Base-by-base conservation (phyloP, 371 early-diverging fungal species). In the Circinella umbellata region DNA sequence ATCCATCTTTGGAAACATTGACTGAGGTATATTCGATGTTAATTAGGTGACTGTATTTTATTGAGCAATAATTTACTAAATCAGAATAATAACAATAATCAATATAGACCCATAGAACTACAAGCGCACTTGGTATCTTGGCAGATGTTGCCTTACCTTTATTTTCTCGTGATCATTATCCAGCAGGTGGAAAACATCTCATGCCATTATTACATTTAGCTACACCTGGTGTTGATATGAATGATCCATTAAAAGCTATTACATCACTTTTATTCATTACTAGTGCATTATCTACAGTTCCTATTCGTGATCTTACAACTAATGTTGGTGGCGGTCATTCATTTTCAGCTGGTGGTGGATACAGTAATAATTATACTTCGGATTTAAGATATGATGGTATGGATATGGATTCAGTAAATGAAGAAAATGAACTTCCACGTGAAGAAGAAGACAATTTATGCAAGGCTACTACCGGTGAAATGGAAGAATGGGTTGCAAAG, bases 191-290 rank as follows among this genome's bases (percentile, higher is more conserved):
- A 7, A 89, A 89, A 69, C 94, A 96, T 68, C 67, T 97, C 0
- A 70, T 89, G 0, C 89, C 91, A 7, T 76, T 97, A 59, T 75
- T 97, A 48, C 87, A 89, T 57, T 78, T 95, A 2, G 87, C 89
- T 1, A 86, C 94, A 10, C 96, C 96, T 0, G 97, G 96, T 17
- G 92, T 97, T 27, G 97, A 97, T 71, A 82, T 94, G 78, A 96
- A 96, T 73, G 97, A 97, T 67, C 90, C 93, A 1, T 78, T 78
- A 54, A 97, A 96, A 77, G 88, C 97, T 2, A 83, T 87, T 61
- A 79, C 86, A 20, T 85, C 96, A 0, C 69, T 94, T 18, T 71
- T 92, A 73, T 96, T 96, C 76, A 81, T 96, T n/a, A 82, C 85
- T 0, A 83, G 82, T 36, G 85, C 88, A n/a, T 60, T 91, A 11